Base-by-base conservation (phyloP, 371 early-diverging fungal species). In the Apophysomyces elegans region DNA sequence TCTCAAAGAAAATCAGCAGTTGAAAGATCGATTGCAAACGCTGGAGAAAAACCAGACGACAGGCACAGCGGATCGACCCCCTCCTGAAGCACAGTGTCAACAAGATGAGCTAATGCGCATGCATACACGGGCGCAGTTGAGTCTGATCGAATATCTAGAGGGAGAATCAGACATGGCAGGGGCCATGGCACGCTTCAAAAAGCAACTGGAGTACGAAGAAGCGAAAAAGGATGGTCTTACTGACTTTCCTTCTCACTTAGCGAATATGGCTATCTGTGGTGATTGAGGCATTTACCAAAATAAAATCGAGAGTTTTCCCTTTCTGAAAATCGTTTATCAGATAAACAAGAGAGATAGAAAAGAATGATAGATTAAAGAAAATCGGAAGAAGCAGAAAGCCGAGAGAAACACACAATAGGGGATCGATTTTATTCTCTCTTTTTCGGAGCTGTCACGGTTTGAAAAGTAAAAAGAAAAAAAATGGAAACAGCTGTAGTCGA, bases 131-230 rank as follows among this genome's bases (percentile, higher is more conserved):
- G 76, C 81, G 36, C 78, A 78, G 47, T 62, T 78, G 4, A 72
- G 74, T 5, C 39, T 78, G 58, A 76, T 76, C 36, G 78, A 81
- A 36, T 78, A 70, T 44, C 59, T 81, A 12, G 78, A 78, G 67
- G 81, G 80, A 12, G 74, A 80, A 67, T 63, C 66, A 36, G 71
- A 80, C 43, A 59, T 80, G 13, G 32, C 56, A 14, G 63, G 64
- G 13, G 76, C 78, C 7, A 66, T 80, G 59, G 59, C 75, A 8
- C 73, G 75, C 26, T 77, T 77, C 59, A 80, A 80, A 59, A 70
- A 63, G 44, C 76, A 74, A 43, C 56, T 80, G 39, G 75, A 79
- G 63, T 43, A 61, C 12, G 72, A 71, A 26, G 66, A 63, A 60
- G 59, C 18, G 18, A 59, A 67, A 61, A 61, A 61, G n/a, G 46